Conservation (phyloP, 768 basidiomycete species). For the Lactarius psammicola region DNA sequence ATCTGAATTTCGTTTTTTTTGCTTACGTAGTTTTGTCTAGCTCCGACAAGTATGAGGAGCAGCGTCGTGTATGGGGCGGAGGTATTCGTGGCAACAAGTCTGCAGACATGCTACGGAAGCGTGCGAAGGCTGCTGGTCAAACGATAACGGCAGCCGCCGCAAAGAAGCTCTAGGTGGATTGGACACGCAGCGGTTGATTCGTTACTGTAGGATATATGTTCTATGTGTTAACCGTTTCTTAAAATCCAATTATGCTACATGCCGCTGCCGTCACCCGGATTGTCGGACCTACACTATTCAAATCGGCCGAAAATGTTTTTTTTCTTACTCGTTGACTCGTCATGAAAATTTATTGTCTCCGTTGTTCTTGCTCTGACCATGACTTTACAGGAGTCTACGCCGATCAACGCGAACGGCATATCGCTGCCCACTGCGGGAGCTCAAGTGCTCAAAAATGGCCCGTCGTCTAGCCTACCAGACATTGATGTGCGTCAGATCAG, state of each 20-base stretch:
- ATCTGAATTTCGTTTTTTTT: not conserved
- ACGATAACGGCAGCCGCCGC: slow-evolving; percentile 52
- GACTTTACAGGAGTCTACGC: slow-evolving; percentile 9
- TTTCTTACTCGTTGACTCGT: not conserved
- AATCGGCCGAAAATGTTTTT: not conserved
- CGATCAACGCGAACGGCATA: slow-evolving; percentile 22
- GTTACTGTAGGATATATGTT: not conserved
- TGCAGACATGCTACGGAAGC: slow-evolving; percentile 88
- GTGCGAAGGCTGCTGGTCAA: slow-evolving; percentile 87
- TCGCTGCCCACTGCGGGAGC: slow-evolving; percentile 15
- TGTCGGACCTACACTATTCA: not conserved
- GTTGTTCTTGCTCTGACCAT: not conserved
- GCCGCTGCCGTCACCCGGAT: not conserved
- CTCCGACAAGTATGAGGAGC: slow-evolving; percentile 91
- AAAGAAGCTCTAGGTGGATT: slow-evolving; percentile 57
- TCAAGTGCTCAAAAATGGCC: slow-evolving; percentile 25
- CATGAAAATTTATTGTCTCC: not conserved
- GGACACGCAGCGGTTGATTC: not conserved
- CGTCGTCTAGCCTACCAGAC: slow-evolving; percentile 13
- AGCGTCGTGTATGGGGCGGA: slow-evolving; percentile 92
- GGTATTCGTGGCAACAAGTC: slow-evolving; percentile 95
- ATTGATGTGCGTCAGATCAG: slow-evolving; percentile 24
- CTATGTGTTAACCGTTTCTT: not conserved
- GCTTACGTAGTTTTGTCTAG: slow-evolving; percentile 37
- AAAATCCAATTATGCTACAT: not conserved